A percentile compares a stretch with the other conserved stretches of the same genome.
Evolutionary conservation across 495 filamentous ascomycete genomes (phyloP).

Genomic region (Lichenothelia convexa): DNA sequence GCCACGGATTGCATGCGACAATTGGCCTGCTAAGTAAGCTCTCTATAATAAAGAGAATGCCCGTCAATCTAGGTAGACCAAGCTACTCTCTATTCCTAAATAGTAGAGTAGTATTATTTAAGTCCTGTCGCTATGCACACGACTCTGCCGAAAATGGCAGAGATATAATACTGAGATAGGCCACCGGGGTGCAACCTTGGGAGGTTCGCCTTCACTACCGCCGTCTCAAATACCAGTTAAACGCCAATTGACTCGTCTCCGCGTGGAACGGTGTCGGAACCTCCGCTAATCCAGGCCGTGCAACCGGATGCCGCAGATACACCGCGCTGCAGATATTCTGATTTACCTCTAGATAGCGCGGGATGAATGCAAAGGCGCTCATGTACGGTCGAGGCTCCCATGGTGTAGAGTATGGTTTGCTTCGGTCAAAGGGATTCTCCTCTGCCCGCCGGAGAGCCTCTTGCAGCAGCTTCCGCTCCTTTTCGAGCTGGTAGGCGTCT

Average conservation of each 20-base stretch:
- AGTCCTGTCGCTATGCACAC: too few species aligned
- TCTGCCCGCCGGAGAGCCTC: constrained; percentile 35
- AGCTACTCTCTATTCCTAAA: too few species aligned
- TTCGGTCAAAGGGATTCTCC: constrained; percentile 56
- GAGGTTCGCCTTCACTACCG: constrained; percentile 35
- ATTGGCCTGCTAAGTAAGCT: too few species aligned
- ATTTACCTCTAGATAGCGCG: constrained; percentile 91
- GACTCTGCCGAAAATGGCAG: too few species aligned
- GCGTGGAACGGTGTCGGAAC: constrained; percentile 69
- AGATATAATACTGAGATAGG: too few species aligned
- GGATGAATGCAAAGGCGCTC: constrained; percentile 83
- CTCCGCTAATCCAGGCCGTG: constrained; percentile 68
- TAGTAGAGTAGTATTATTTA: too few species aligned
- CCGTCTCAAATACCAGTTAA: constrained; percentile 84
- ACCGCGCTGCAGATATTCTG: constrained; percentile 89
- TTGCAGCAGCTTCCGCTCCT: constrained; percentile 13
- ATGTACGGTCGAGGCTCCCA: constrained; percentile 82
- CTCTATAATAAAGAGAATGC: too few species aligned
- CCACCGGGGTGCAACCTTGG: too few species aligned
- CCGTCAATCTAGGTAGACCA: too few species aligned
- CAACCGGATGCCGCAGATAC: constrained; percentile 88
- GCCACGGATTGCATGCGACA: too few species aligned
- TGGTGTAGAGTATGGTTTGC: constrained; percentile 76
- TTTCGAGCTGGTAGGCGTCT: neutral
- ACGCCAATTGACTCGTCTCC: constrained; percentile 51